Base-by-base conservation (phyloP, 129 eudicot species). In the Lactuca sativa region DNA sequence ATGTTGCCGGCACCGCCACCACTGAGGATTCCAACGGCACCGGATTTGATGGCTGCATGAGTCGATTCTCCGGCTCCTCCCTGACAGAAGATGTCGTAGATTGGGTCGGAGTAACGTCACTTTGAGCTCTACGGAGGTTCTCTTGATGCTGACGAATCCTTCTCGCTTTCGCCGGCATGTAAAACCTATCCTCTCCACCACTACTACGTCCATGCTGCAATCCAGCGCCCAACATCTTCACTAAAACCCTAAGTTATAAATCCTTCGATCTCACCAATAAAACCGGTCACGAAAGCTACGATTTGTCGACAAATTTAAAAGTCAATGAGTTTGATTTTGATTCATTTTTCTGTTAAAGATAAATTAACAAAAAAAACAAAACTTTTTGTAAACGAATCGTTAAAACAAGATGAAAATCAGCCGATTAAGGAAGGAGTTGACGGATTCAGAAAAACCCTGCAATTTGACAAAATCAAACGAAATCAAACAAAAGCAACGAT, bases 161-260 rank as follows among this genome's bases (percentile, higher is more conserved):
- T 71, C 96, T 82, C 33, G 91, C 89, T 72, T 82, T 90, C 3
- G 90, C 86, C 64, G 95, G 91, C 73, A 82, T 85, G 72, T 87
- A 83, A 66, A 87, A 87, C 69, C 99, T 86, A 72, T 95, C 99
- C 30, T 86, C 97, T 34, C 93, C 92, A 15, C 82, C 82, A 48
- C 89, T 83, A 67, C 85, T 95, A 62, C 93, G 72, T 36, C 82
- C 91, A 54, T 85, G 87, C 77, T 90, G 95, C 62, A 95, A 77
- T 75, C 97, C 99, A 58, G 95, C 86, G 13, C 98, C 90, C 59
- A 85, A 77, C 96, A 93, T 93, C 54, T 67, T 77, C 71, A 8
- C 44, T 59, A 69, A 79, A 70, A 65, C 72, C 76, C 75, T 80
- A 64, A 34, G 33, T 70, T 62, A 56, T 47, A 56, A 56, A 64